Conservation (phyloP, 2,329 filamentous ascomycete genomes). For the Drechslera avenae region DNA sequence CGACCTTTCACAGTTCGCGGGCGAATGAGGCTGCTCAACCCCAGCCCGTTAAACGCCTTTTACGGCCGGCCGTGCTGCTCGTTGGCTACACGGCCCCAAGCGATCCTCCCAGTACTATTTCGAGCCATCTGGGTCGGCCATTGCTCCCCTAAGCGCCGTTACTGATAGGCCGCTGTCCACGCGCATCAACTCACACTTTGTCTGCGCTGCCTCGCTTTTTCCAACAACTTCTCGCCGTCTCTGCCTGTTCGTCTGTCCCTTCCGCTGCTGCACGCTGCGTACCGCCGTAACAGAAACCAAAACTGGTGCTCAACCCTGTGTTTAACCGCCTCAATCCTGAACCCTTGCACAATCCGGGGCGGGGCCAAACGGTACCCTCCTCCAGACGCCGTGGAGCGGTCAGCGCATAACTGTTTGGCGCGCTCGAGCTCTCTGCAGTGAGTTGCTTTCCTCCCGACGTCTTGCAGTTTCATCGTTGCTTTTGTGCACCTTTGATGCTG, state of each 20-base stretch:
- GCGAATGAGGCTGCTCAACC: slow-evolving; percentile 36
- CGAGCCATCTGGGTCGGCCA: slow-evolving; percentile 40
- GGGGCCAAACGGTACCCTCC: slow-evolving; percentile 47
- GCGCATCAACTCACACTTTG: slow-evolving; percentile 38
- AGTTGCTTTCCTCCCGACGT: slow-evolving; percentile 44
- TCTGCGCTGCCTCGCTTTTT: slow-evolving; percentile 41
- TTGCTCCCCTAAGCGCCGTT: slow-evolving; percentile 46
- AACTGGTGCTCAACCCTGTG: slow-evolving; percentile 49
- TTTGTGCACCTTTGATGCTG: slow-evolving; percentile 40
- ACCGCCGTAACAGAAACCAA: slow-evolving; percentile 33
- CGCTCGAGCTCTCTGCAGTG: slow-evolving; percentile 46
- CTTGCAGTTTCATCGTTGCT: slow-evolving; percentile 30
- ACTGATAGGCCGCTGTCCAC: slow-evolving; percentile 44
- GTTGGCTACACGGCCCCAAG: slow-evolving; percentile 32
- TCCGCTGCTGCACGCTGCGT: slow-evolving; percentile 42
- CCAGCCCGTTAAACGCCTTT: slow-evolving; percentile 45
- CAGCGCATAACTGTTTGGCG: slow-evolving; percentile 44
- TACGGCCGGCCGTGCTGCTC: slow-evolving; percentile 31
- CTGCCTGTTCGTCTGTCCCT: slow-evolving; percentile 38
- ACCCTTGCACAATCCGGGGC: slow-evolving; percentile 45
- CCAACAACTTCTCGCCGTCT: slow-evolving; percentile 29
- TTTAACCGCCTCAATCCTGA: slow-evolving; percentile 37
- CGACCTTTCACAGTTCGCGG: slow-evolving; percentile 27
- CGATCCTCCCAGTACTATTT: slow-evolving; percentile 43
- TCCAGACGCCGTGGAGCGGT: slow-evolving; percentile 46